These are phyloP conservation scores for Termitomyces sp. DNA, from an alignment of 768 basidiomycete genomes.

Conservation along the genomic window DNA sequence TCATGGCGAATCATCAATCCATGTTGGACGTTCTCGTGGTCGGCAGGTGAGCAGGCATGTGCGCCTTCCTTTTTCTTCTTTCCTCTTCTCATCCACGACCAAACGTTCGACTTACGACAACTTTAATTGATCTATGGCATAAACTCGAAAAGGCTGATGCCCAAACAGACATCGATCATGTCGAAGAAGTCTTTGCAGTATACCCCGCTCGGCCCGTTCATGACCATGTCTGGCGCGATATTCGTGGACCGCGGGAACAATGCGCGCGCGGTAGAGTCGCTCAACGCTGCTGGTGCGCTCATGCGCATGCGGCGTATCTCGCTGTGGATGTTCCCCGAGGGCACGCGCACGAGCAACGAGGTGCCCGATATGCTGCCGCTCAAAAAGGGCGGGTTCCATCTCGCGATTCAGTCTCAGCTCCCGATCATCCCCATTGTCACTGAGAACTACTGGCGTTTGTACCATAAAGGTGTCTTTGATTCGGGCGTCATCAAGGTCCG, in stretches of 20 bases:
- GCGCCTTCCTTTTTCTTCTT: conserved; percentile 5
- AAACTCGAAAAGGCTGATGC: conserved; percentile 58
- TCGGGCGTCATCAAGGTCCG: conserved; percentile 73
- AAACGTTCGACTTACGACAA: not conserved
- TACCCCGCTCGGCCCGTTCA: conserved; percentile 87
- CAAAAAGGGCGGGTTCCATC: conserved; percentile 98
- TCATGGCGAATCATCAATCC: conserved; percentile 91
- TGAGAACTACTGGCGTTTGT: conserved; percentile 91
- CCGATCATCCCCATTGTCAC: conserved; percentile 90
- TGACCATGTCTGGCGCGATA: conserved; percentile 84
- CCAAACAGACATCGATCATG: conserved; percentile 79
- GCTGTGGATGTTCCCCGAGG: conserved; percentile 95
- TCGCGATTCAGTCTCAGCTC: conserved; percentile 85
- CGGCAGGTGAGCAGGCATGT: conserved; percentile 53
- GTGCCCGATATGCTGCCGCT: conserved; percentile 72
- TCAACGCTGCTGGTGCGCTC: conserved; percentile 69
- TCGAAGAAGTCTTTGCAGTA: conserved; percentile 88
- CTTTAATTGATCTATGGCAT: not conserved
- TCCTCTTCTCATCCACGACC: not conserved
- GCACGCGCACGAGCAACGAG: conserved; percentile 74
- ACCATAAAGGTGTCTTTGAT: conserved; percentile 73
- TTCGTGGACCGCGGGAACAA: conserved; percentile 89
- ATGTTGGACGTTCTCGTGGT: conserved; percentile 84
- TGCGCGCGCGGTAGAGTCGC: conserved; percentile 64
- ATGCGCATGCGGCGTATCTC: conserved; percentile 72